phyloP scores from a whole-genome alignment of 148 eudicot species.

The Vaccinium myrtillus region DNA sequence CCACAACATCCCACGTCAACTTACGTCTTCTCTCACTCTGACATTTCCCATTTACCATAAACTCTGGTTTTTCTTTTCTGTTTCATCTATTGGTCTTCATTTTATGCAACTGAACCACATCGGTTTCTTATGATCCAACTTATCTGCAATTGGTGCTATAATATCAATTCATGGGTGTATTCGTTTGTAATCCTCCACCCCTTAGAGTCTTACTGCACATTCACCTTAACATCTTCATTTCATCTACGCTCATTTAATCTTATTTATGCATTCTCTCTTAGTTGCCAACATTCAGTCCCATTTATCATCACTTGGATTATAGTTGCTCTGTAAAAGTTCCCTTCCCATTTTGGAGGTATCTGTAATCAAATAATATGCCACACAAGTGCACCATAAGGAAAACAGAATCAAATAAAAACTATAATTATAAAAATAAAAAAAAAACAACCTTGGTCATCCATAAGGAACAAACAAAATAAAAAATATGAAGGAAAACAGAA shows the following conservation, averaged over 20 bases:
- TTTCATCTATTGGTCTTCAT: neutral
- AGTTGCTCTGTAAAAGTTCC: neutral
- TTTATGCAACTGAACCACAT: neutral
- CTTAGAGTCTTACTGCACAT: neutral
- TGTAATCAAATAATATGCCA: neutral
- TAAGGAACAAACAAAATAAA: no score
- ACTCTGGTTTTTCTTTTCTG: neutral
- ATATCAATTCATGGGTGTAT: neutral
- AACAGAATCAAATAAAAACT: neutral
- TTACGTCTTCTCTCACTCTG: neutral
- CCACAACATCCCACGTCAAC: neutral
- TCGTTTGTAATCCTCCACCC: neutral
- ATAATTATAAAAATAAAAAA: neutral
- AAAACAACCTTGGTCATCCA: neutral
- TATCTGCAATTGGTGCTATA: neutral
- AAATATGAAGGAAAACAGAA: neutral
- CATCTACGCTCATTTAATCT: neutral
- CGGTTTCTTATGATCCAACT: neutral
- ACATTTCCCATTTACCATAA: neutral
- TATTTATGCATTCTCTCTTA: neutral
- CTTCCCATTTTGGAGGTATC: neutral
- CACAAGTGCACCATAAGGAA: neutral
- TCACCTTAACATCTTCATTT: neutral
- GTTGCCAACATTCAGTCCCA: neutral
- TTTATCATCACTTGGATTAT: neutral